phyloP scores from a whole-genome alignment of 2,329 filamentous ascomycete species.

The Teratosphaeria destructans region DNA sequence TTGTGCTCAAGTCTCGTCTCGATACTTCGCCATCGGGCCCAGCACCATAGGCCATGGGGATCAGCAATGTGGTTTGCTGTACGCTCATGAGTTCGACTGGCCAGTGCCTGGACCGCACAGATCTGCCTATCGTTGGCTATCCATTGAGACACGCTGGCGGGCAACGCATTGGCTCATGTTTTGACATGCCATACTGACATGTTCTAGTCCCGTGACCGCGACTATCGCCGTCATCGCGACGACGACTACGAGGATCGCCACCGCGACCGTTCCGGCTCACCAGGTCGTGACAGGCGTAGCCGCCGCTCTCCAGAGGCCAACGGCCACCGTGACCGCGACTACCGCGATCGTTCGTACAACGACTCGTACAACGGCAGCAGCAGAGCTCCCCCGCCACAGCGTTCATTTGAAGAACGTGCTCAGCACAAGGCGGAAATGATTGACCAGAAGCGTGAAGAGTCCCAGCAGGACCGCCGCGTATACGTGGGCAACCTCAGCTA shows the following conservation, averaged over 20 bases:
- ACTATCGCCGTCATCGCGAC: neutral
- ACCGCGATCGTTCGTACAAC: constrained; percentile 16
- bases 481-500: constrained; percentile 98
- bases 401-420: constrained; percentile 74
- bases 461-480: constrained; percentile 97
- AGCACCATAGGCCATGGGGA: too few relatives aligned
- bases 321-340: constrained; percentile 38
- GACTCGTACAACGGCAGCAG: constrained; percentile 31
- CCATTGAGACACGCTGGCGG: neutral
- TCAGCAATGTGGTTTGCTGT: neutral
- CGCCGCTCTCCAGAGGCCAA: constrained; percentile 61
- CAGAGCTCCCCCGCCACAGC: constrained; percentile 30
- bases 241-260: constrained; percentile 13
- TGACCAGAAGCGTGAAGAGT: constrained; percentile 83
- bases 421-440: constrained; percentile 91
- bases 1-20: too few relatives aligned
- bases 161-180: neutral
- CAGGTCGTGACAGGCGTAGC: constrained; percentile 24
- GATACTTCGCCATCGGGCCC: too few relatives aligned
- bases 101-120: neutral
- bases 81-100: neutral
- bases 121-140: neutral
- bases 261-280: constrained; percentile 13
- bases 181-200: neutral
- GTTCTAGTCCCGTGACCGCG: neutral